Percentiles rank a stretch among this genome's conserved stretches.
phyloP scores from a whole-genome alignment of 306 rosid genomes.

The Cyclanthera cordifolia region DNA sequence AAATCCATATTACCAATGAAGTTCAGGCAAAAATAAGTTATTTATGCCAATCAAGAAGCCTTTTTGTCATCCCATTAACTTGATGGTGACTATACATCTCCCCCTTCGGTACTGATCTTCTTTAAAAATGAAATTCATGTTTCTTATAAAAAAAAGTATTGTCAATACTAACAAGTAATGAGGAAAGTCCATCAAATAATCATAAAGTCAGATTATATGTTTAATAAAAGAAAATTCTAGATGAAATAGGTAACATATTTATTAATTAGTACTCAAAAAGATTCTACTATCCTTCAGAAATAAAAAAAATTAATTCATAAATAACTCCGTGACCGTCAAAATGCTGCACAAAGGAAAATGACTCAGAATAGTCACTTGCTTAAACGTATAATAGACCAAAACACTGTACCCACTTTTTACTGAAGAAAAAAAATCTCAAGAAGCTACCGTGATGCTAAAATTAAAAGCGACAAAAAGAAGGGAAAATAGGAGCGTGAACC shows the following conservation, averaged over 20 bases:
- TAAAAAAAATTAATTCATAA: neutral
- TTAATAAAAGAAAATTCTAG: neutral
- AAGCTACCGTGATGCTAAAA: slow-evolving; percentile 1
- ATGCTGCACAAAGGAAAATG: neutral
- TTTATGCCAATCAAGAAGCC: neutral
- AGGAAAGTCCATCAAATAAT: neutral
- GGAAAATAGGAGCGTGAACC: slow-evolving; percentile 35
- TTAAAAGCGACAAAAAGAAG: neutral
- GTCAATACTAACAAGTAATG: neutral
- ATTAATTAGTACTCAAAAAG: neutral
- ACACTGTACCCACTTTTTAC: neutral
- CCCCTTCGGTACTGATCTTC: neutral
- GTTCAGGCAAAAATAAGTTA: neutral
- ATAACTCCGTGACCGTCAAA: neutral
- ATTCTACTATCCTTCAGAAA: neutral
- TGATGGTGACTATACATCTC: neutral
- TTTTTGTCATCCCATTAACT: neutral
- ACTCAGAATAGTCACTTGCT: neutral
- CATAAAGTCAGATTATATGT: neutral
- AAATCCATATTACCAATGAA: neutral
- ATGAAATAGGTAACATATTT: neutral
- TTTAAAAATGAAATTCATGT: neutral
- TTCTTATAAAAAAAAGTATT: neutral
- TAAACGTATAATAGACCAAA: neutral
- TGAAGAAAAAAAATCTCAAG: neutral